Conservation (phyloP, 192 early-diverging fungal genomes). For the Rhizoclosmatium globosum region DNA sequence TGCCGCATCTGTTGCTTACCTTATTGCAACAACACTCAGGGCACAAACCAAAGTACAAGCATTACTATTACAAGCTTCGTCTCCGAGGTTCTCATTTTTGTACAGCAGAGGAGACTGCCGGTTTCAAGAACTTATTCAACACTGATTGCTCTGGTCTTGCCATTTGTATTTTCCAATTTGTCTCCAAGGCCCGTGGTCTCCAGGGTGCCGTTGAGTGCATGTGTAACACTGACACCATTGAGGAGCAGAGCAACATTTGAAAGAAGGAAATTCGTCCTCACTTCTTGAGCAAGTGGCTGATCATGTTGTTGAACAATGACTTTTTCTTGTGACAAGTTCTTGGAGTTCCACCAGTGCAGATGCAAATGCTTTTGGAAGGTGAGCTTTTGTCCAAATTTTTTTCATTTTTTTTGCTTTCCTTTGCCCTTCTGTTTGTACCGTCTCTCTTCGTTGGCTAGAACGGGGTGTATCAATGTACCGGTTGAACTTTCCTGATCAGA, state of each 20-base stretch:
- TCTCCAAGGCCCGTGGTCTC: conserved; percentile 66
- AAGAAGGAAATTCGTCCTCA: conserved; percentile 68
- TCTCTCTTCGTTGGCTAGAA: not conserved
- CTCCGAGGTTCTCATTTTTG: too few relatives aligned
- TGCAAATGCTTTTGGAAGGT: conserved; percentile 84
- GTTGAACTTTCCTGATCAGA: conserved; percentile 11
- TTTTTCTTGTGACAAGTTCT: conserved; percentile 84
- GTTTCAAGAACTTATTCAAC: conserved; percentile 77
- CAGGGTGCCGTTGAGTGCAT: conserved; percentile 63
- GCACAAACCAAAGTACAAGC: too few relatives aligned
- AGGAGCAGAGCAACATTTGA: conserved; percentile 73
- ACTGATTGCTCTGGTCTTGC: conserved; percentile 87
- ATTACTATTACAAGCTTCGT: too few relatives aligned
- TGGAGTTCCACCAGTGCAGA: conserved; percentile 85
- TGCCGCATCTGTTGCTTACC: too few relatives aligned
- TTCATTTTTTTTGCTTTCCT: not conserved
- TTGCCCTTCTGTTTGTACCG: conserved; percentile 8
- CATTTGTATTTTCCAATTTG: conserved; percentile 70
- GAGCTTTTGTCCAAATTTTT: too few relatives aligned
- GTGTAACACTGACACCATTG: conserved; percentile 60
- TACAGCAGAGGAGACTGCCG: conserved; percentile 66
- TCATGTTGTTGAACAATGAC: conserved; percentile 76
- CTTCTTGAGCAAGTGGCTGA: conserved; percentile 68
- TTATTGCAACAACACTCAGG: too few relatives aligned
- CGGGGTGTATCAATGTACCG: not conserved